Percentiles rank a stretch among this genome's conserved stretches.
These are phyloP conservation scores for Auricularia heimuer DNA, from an alignment of 768 basidiomycete genomes.

Conservation along the genomic window DNA sequence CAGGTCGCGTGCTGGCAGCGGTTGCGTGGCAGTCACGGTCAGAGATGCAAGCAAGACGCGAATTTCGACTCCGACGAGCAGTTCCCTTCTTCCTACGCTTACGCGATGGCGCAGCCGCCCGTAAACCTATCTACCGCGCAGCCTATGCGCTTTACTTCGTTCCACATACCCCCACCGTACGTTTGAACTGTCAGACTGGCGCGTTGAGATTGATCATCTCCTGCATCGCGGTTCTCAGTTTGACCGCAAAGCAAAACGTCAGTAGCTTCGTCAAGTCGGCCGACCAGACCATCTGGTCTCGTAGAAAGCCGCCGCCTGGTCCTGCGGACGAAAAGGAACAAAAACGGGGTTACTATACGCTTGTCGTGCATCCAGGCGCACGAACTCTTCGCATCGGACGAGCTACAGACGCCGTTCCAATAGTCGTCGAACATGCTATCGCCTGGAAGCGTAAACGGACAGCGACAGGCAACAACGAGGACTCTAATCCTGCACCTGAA, in stretches of 20 bases:
- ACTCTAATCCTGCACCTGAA: too few species aligned
- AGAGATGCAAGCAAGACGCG: too few species aligned
- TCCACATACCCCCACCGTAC: slow-evolving; percentile 69
- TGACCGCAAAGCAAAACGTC: slow-evolving; percentile 72
- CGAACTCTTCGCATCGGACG: slow-evolving; percentile 62
- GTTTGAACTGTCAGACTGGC: too few species aligned
- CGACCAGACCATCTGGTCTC: slow-evolving; percentile 60
- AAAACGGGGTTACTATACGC: slow-evolving; percentile 61
- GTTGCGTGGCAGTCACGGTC: too few species aligned
- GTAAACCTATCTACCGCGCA: slow-evolving; percentile 33
- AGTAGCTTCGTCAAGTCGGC: slow-evolving; percentile 74
- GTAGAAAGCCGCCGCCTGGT: slow-evolving; percentile 37
- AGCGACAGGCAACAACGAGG: slow-evolving; percentile 2
- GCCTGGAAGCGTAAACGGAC: slow-evolving; percentile 40
- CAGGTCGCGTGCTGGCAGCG: too few species aligned
- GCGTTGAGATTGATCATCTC: too few species aligned
- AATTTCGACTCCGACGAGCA: too few species aligned
- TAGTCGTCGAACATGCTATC: slow-evolving; percentile 58
- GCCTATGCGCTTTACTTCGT: slow-evolving; percentile 71
- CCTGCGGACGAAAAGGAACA: slow-evolving; percentile 29
- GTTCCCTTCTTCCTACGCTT: too few species aligned
- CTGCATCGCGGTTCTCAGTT: slow-evolving; percentile 27
- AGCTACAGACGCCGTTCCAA: slow-evolving; percentile 69
- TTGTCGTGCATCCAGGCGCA: slow-evolving; percentile 75
- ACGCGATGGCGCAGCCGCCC: too few species aligned